These are phyloP conservation scores for Plasmodium falciparum DNA, from an alignment of 169 alveolate genomes.

Conservation along the genomic window DNA sequence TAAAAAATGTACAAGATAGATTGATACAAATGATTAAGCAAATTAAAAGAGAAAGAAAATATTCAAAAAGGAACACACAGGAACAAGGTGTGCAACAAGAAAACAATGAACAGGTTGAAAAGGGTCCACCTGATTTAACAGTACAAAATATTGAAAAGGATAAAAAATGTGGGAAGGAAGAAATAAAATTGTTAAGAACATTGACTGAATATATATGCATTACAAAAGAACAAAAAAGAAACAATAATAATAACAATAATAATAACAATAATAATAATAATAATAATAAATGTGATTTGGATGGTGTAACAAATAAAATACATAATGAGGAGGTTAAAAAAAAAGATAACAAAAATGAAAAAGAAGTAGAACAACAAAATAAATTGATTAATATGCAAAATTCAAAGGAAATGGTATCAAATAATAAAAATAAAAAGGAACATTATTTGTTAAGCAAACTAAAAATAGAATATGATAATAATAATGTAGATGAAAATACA, in stretches of 20 bases:
- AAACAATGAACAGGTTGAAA: conserved; percentile 1
- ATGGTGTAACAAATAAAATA: not conserved
- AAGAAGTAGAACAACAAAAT: not conserved
- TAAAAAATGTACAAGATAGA: conserved; percentile 8
- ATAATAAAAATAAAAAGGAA: not conserved
- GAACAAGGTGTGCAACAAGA: not conserved
- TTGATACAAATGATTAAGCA: conserved; percentile 29
- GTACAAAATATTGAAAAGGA: not conserved
- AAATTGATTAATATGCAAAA: not conserved
- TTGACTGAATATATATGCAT: not conserved
- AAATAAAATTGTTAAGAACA: not conserved
- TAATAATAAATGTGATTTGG: not conserved
- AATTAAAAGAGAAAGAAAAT: conserved; percentile 17
- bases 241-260: not conserved
- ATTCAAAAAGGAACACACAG: not conserved
- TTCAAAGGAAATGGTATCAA: not conserved
- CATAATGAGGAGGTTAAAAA: not conserved
- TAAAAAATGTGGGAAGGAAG: not conserved
- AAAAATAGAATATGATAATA: conserved; percentile 51
- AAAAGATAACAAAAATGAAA: not conserved
- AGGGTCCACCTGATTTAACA: too few species aligned
- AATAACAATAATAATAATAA: not conserved
- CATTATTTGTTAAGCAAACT: conserved; percentile 14
- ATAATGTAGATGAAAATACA: conserved; percentile 48
- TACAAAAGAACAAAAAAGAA: not conserved